Percentiles rank a stretch among this genome's conserved stretches.
phyloP scores from a whole-genome alignment of 2,329 filamentous ascomycete species.

The Myriosclerotinia scirpicola region DNA sequence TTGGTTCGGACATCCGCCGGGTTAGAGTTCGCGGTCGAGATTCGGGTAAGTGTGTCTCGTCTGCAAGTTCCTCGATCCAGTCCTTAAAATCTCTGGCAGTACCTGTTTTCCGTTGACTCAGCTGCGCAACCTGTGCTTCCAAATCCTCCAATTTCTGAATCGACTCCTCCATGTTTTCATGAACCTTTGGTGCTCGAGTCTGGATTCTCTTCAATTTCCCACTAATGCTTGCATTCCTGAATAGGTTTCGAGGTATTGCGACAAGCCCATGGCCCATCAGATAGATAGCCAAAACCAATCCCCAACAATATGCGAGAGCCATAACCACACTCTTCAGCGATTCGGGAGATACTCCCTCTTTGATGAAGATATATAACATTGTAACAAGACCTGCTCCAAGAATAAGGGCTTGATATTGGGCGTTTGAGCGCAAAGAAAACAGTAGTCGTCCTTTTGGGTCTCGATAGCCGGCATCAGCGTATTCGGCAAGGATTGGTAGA shows the following conservation, averaged over 20 bases:
- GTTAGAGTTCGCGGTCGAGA: slow-evolving; percentile 48
- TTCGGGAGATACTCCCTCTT: slow-evolving; percentile 69
- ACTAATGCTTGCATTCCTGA: slow-evolving; percentile 76
- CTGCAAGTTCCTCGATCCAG: slow-evolving; percentile 93
- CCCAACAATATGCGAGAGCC: slow-evolving; percentile 94
- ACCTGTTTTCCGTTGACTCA: slow-evolving; percentile 78
- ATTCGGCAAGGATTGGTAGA: slow-evolving; percentile 89
- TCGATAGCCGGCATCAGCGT: slow-evolving; percentile 89
- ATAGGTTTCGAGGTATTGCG: slow-evolving; percentile 78
- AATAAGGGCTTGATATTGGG: slow-evolving; percentile 81
- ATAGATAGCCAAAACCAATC: slow-evolving; percentile 87
- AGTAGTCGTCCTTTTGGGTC: slow-evolving; percentile 77
- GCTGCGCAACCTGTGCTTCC: slow-evolving; percentile 75
- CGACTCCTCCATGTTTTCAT: slow-evolving; percentile 86
- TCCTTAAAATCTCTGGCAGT: slow-evolving; percentile 75
- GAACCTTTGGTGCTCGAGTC: slow-evolving; percentile 72
- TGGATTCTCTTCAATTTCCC: slow-evolving; percentile 74
- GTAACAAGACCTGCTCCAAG: slow-evolving; percentile 69
- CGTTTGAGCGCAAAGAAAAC: slow-evolving; percentile 85
- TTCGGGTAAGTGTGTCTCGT: slow-evolving; percentile 71
- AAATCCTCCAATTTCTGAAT: slow-evolving; percentile 76
- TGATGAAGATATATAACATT: slow-evolving; percentile 79
- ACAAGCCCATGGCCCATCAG: slow-evolving; percentile 97
- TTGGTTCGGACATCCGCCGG: slow-evolving; percentile 46
- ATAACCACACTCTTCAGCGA: slow-evolving; percentile 84